phyloP scores from a whole-genome alignment of 73 alveolate species.

The Paramecium caudatum region DNA sequence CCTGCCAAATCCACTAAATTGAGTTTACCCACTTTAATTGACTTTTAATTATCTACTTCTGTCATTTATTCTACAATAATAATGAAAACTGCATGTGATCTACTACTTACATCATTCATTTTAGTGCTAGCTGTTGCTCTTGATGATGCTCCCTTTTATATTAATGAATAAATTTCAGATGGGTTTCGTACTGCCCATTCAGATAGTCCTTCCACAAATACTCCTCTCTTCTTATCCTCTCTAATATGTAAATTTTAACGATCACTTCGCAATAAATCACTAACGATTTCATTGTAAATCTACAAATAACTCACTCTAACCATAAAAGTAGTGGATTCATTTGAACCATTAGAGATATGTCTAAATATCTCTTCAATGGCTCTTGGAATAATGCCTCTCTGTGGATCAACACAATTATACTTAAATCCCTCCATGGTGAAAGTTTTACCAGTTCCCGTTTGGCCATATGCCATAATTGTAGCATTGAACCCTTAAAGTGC shows the following conservation, averaged over 20 bases:
- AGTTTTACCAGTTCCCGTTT: slow-evolving; percentile 99
- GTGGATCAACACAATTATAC: slow-evolving; percentile 92
- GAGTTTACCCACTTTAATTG: slow-evolving; percentile 95
- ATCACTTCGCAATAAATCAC: slow-evolving; percentile 97
- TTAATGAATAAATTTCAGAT: slow-evolving; percentile 91
- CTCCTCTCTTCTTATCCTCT: slow-evolving; percentile 98
- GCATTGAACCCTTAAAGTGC: slow-evolving; percentile 98
- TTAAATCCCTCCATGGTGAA: slow-evolving; percentile 99
- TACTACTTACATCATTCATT: slow-evolving; percentile 96
- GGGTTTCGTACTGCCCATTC: slow-evolving; percentile 99
- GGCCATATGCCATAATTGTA: slow-evolving; percentile 98
- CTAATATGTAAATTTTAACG: slow-evolving; percentile 93
- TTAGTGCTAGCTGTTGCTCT: slow-evolving; percentile 98
- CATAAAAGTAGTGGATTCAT: slow-evolving; percentile 93
- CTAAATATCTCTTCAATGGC: slow-evolving; percentile 97
- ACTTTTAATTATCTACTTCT: slow-evolving; percentile 76
- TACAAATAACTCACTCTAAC: slow-evolving; percentile 97
- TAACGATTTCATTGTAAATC: slow-evolving; percentile 97
- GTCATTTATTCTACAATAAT: slow-evolving; percentile 89
- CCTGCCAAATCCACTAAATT: slow-evolving; percentile 99
- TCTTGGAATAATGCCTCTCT: slow-evolving; percentile 98
- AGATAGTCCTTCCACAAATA: slow-evolving; percentile 98
- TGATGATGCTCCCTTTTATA: slow-evolving; percentile 93
- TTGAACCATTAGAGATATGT: slow-evolving; percentile 87
- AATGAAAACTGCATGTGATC: slow-evolving; percentile 99